These are phyloP conservation scores for Gossypium trilobum DNA, from an alignment of 441 rosid species.

Conservation along the genomic window DNA sequence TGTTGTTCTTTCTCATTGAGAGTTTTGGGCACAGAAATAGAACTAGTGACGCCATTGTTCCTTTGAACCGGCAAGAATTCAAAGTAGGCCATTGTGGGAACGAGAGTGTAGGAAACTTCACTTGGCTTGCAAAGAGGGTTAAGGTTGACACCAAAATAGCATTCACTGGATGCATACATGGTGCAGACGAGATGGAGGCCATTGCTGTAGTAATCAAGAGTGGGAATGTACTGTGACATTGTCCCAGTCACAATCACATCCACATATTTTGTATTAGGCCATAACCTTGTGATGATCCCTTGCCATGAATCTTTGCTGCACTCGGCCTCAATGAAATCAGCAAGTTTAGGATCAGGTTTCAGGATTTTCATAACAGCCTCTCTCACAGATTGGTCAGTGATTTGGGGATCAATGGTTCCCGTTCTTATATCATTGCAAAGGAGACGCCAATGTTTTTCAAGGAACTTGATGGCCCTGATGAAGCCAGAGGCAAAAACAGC, in stretches of 20 bases:
- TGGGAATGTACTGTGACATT: constrained; percentile 69
- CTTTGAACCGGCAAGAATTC: constrained; percentile 66
- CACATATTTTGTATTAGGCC: constrained; percentile 94
- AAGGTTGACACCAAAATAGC: constrained; percentile 64
- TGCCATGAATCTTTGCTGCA: constrained; percentile 65
- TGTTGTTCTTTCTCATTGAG: constrained; percentile 43
- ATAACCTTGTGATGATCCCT: constrained; percentile 77
- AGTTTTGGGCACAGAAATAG: constrained; percentile 57
- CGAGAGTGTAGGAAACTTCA: constrained; percentile 61
- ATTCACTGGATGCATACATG: constrained; percentile 68
- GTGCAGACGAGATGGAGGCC: constrained; percentile 61
- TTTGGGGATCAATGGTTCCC: constrained; percentile 51
- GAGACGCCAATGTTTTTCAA: constrained; percentile 68
- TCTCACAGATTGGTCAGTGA: constrained; percentile 55
- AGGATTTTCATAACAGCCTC: constrained; percentile 70
- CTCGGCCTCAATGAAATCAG: constrained; percentile 57
- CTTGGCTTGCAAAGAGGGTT: constrained; percentile 58
- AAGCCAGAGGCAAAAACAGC: constrained; percentile 97
- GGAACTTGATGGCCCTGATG: constrained; percentile 81
- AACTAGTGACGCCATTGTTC: constrained; percentile 38
- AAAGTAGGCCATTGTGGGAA: constrained; percentile 65
- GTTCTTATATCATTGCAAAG: constrained; percentile 52
- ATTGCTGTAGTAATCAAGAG: constrained; percentile 56
- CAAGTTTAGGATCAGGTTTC: constrained; percentile 65
- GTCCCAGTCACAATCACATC: constrained; percentile 75